Base-by-base conservation (phyloP, 164 flowering plant genomes). In the Magnolia changhungtana region DNA sequence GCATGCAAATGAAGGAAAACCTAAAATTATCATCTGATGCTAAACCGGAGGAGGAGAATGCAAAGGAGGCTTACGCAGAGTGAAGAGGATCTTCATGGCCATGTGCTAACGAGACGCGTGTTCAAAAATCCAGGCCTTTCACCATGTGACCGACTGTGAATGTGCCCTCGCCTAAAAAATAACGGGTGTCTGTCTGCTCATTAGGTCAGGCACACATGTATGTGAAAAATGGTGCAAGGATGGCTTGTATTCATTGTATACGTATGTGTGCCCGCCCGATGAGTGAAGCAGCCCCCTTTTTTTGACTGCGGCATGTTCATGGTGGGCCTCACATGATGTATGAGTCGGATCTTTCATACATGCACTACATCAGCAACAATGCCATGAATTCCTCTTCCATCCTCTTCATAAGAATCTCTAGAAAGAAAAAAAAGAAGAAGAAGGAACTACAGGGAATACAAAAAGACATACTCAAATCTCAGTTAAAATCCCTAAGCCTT, bases 401-500 rank as follows among this genome's bases (percentile, higher is more conserved):
- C 61, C 18, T 16, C 18, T 10, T 11, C 61, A 11, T 10, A 55
- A 55, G 61, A 55, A 55, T 55, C 61, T 55, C 18, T 16, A 10
- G 18, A 2, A 2, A 9, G 1, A 55, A 11, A 16, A 55, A 8
- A 55, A 11, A 52, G 1, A 52, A 0, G 8, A 9, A 4, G 8
- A 10, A 10, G 9, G 18, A 10, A 55, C 18, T 55, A 16, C 61
- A 55, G 3, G 45, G 45, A 37, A 37, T 37, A 4, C 45, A 37
- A 37, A 37, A 37, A 37, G 45, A 21, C 14, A 71, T 52, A 13
- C 63, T 71, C 3, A 31, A 21, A 27, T 69, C 78, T 89, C 87
- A 94, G 80, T 84, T 92, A 87, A 94, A 89, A 72, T 95, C 98
- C 82, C 87, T 89, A 59, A 95, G 81, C 78, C 95, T 86, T 80